phyloP scores from a whole-genome alignment of 2,329 filamentous ascomycete species.

The Grosmannia huntii region DNA sequence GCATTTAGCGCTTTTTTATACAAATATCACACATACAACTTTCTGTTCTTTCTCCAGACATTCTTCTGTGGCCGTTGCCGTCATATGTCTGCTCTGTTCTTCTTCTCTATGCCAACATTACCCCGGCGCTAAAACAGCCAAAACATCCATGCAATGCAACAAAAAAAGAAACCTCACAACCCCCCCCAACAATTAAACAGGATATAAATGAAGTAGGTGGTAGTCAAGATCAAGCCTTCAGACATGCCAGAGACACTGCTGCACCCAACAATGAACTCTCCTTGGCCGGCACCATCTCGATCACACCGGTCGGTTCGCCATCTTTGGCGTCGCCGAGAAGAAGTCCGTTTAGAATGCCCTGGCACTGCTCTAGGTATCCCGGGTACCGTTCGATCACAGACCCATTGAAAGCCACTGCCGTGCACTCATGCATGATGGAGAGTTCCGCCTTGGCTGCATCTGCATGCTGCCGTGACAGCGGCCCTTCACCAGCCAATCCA shows the following conservation, averaged over 20 bases:
- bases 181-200: too few species aligned
- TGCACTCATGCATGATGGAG: conserved; percentile 23
- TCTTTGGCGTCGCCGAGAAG: conserved; percentile 22
- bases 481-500: neutral
- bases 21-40: too few species aligned
- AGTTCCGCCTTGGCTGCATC: conserved; percentile 36
- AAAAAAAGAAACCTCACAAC: neutral
- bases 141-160: too few species aligned
- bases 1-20: neutral
- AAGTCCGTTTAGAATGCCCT: conserved; percentile 50
- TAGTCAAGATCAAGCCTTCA: conserved; percentile 9
- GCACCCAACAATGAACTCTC: conserved; percentile 68
- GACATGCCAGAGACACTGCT: conserved; percentile 52
- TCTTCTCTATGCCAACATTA: too few species aligned
- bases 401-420: conserved; percentile 64
- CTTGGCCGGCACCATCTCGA: conserved; percentile 54
- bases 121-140: too few species aligned
- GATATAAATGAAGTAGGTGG: neutral
- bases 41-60: too few species aligned
- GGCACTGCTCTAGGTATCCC: conserved; percentile 47
- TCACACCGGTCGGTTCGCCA: conserved; percentile 18
- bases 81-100: too few species aligned
- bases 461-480: conserved; percentile 14
- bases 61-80: too few species aligned
- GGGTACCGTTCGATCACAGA: conserved; percentile 72